Percentiles rank a stretch among this genome's conserved stretches.
Evolutionary conservation across 2,329 filamentous ascomycete species (phyloP).

Genomic region (Fusarium concolor): DNA sequence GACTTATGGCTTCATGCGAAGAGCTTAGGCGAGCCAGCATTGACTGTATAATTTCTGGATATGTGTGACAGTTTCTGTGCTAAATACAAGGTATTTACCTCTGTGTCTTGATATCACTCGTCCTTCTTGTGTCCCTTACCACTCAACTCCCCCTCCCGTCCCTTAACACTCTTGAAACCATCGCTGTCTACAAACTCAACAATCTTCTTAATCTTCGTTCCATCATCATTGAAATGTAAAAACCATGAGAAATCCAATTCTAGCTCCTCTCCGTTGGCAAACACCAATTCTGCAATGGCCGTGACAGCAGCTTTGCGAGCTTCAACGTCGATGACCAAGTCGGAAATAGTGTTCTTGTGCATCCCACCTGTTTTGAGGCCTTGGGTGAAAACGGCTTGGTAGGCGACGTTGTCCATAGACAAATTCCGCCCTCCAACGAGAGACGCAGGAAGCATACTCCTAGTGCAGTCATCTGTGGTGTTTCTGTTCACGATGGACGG

Average conservation of each 20-base stretch:
- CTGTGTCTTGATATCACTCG: not conserved
- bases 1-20: no score
- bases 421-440: not conserved
- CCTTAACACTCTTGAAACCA: not conserved
- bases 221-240: conserved; percentile 19
- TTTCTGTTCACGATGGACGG: conserved; percentile 15
- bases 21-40: no score
- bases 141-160: not conserved
- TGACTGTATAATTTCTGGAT: no score
- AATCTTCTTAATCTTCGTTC: conserved; percentile 19
- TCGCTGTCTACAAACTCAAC: conserved; percentile 31
- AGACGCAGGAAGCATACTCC: conserved; percentile 12
- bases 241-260: conserved; percentile 27
- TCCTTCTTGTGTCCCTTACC: not conserved
- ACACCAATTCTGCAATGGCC: conserved; percentile 2
- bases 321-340: conserved; percentile 17
- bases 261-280: conserved; percentile 1
- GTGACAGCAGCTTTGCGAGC: conserved; percentile 16
- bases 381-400: conserved; percentile 6
- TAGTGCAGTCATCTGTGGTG: conserved; percentile 1
- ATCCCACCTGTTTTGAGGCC: conserved; percentile 16
- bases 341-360: not conserved
- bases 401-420: conserved; percentile 19
- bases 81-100: no score
- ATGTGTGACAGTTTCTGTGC: no score